Evolutionary conservation across 2,329 filamentous ascomycete species (phyloP).

Genomic region (Monilinia fructigena): DNA sequence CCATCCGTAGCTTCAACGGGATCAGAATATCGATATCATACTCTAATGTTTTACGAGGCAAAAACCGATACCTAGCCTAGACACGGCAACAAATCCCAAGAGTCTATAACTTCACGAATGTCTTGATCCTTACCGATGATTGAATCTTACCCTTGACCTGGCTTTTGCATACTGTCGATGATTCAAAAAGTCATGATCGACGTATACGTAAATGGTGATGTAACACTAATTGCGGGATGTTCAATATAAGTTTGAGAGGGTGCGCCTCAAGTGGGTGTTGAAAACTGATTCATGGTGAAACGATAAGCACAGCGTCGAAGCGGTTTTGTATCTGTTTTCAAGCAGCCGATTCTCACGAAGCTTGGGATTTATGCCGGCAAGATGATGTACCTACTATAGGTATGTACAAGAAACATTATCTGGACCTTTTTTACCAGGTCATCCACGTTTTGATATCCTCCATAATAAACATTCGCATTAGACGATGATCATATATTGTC

Average conservation of each 20-base stretch:
- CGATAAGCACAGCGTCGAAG: slow-evolving; percentile 2
- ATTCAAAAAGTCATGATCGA: slow-evolving; percentile 8
- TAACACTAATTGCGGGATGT: slow-evolving; percentile 17
- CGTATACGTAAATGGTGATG: not conserved
- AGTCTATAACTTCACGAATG: not conserved
- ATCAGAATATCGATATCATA: not conserved
- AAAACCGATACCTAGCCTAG: not conserved
- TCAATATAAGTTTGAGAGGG: slow-evolving; percentile 6
- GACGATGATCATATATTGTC: not conserved
- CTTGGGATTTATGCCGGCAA: not conserved
- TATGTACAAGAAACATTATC: not conserved
- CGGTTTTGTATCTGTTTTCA: not conserved
- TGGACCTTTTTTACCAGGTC: no score
- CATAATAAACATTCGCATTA: not conserved
- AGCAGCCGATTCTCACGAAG: not conserved
- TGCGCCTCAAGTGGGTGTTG: no score
- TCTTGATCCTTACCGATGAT: not conserved
- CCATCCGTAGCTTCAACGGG: not conserved
- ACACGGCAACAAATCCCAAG: not conserved
- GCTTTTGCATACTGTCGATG: not conserved
- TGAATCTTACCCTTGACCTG: not conserved
- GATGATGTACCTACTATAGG: no score
- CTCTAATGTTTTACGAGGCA: not conserved
- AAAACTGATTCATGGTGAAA: not conserved
- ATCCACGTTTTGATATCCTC: not conserved